Percentiles rank a stretch among this genome's conserved stretches.
These are phyloP conservation scores for Apophysomyces ossiformis DNA, from an alignment of 371 early-diverging fungal species.

Conservation along the genomic window DNA sequence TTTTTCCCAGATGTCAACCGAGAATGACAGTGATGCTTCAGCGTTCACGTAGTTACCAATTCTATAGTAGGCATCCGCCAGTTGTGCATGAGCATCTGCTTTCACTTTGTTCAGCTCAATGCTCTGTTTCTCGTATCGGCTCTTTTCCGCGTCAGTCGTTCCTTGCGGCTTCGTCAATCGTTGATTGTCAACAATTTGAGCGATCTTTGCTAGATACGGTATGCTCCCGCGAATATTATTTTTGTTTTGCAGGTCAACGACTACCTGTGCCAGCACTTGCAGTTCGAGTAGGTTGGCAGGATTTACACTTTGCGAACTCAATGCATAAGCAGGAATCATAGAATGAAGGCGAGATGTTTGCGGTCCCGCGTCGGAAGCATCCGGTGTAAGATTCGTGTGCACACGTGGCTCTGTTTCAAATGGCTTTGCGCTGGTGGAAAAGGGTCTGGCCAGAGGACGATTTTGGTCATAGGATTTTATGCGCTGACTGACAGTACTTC, in stretches of 20 bases:
- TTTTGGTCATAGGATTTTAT: too few relatives aligned
- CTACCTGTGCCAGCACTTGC: constrained; percentile 32
- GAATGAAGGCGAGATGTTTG: neutral
- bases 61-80: constrained; percentile 40
- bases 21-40: constrained; percentile 28
- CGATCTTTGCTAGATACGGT: constrained; percentile 50
- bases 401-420: too few relatives aligned
- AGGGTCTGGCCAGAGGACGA: too few relatives aligned
- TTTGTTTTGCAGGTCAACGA: constrained; percentile 22
- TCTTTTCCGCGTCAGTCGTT: neutral
- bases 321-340: neutral
- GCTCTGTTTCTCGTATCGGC: constrained; percentile 19
- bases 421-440: too few relatives aligned
- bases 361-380: too few relatives aligned
- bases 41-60: constrained; percentile 30
- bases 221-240: constrained; percentile 35
- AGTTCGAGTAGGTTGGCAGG: constrained; percentile 38
- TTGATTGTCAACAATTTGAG: constrained; percentile 48
- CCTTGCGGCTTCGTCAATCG: constrained; percentile 6
- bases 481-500: too few relatives aligned
- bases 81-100: constrained; percentile 42
- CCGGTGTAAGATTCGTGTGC: too few relatives aligned
- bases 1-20: constrained; percentile 41
- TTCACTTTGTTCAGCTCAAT: constrained; percentile 24
- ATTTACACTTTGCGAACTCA: constrained; percentile 20